phyloP scores from a whole-genome alignment of 306 rosid genomes.

The Sindora glabra region DNA sequence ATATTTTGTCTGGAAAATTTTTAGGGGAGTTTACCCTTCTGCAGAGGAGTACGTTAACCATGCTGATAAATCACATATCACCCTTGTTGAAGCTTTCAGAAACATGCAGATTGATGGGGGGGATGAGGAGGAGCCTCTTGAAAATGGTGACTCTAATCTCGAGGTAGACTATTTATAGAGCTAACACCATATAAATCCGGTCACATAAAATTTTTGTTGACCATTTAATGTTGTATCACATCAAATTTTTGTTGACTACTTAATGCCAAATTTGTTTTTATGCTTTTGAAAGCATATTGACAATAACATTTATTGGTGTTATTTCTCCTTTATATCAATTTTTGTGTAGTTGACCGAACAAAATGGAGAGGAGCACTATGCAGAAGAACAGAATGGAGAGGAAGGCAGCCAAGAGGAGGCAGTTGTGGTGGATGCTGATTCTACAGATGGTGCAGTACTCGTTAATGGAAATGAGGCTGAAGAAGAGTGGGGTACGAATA shows the following conservation, averaged over 20 bases:
- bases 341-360: not conserved
- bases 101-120: not conserved
- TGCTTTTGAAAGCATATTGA: no score
- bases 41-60: not conserved
- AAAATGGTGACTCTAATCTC: not conserved
- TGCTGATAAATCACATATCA: not conserved
- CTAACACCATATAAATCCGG: no score
- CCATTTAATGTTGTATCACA: not conserved
- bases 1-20: not conserved
- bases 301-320: no score
- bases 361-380: conserved; percentile 12
- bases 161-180: not conserved
- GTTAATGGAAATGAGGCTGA: conserved; percentile 31
- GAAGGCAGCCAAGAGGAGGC: conserved; percentile 17
- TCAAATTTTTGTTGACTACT: no score
- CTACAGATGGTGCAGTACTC: conserved; percentile 30
- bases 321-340: no score
- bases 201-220: not conserved
- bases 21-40: not conserved
- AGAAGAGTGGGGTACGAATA: conserved; percentile 27
- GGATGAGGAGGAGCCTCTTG: not conserved
- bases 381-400: conserved; percentile 24
- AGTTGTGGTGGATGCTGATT: conserved; percentile 35
- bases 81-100: not conserved
- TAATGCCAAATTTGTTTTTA: no score